Evolutionary conservation across 1,284 basidiomycete genomes (phyloP).

Genomic region (Ganoderma multipileum): DNA sequence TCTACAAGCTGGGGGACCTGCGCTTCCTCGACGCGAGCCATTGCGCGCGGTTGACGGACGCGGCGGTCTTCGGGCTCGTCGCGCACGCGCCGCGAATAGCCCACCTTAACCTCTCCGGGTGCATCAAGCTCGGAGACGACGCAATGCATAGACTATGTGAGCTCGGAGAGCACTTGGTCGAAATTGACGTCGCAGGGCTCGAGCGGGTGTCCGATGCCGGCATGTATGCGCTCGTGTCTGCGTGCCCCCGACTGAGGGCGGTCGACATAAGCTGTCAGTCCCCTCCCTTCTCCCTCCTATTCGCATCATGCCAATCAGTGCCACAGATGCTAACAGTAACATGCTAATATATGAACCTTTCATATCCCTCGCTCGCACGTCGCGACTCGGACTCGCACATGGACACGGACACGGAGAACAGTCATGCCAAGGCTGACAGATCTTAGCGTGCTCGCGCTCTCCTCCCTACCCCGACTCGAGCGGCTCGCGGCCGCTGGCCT

Average conservation of each 20-base stretch:
- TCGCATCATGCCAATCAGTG: background rate
- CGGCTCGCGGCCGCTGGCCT: constrained; percentile 85
- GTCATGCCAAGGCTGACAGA: constrained; percentile 67
- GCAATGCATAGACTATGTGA: constrained; percentile 73
- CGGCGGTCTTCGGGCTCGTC: constrained; percentile 81
- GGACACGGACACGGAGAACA: constrained; percentile 3
- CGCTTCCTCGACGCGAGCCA: constrained; percentile 81
- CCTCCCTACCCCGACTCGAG: constrained; percentile 74
- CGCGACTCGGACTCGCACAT: background rate
- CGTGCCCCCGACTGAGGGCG: constrained; percentile 80
- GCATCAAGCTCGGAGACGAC: constrained; percentile 80
- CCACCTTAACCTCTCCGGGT: constrained; percentile 83
- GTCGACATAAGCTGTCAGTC: constrained; percentile 87
- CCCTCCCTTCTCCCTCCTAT: background rate
- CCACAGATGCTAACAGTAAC: background rate
- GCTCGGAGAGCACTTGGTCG: constrained; percentile 82
- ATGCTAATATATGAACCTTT: background rate
- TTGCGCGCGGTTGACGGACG: constrained; percentile 78
- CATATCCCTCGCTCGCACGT: background rate
- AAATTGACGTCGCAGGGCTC: constrained; percentile 84
- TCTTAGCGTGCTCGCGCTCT: constrained; percentile 84
- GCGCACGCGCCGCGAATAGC: constrained; percentile 83
- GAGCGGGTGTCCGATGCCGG: constrained; percentile 82
- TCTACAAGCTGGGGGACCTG: constrained; percentile 72
- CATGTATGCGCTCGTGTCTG: constrained; percentile 74